phyloP scores from a whole-genome alignment of 192 early-diverging fungal species.

The Backusella australiensis region DNA sequence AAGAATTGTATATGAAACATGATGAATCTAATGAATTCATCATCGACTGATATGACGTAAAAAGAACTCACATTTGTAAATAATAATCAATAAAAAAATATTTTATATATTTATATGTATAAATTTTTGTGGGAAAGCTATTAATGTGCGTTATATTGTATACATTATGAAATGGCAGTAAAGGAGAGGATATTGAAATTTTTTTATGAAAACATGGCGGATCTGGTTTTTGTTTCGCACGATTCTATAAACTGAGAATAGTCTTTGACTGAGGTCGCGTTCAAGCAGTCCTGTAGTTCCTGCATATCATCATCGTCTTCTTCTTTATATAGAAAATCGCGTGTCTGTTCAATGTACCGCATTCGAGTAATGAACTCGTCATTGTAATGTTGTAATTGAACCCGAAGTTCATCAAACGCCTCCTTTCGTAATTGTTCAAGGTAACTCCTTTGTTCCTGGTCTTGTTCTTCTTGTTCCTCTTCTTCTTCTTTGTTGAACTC shows the following conservation, averaged over 20 bases:
- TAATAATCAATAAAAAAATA: no score
- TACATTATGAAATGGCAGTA: no score
- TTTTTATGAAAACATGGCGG: neutral
- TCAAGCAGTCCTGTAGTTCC: neutral
- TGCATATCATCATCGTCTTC: neutral
- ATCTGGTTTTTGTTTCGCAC: neutral
- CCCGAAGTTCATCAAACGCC: neutral
- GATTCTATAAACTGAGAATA: neutral
- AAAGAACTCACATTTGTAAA: neutral
- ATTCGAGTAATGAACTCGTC: neutral
- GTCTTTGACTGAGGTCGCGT: neutral
- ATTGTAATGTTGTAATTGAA: neutral
- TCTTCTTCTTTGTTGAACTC: neutral
- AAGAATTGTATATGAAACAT: neutral
- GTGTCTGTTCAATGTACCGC: neutral
- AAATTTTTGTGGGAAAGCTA: no score
- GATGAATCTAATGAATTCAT: slow-evolving; percentile 10
- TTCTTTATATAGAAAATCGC: neutral
- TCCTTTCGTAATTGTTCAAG: neutral
- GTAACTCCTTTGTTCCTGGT: neutral
- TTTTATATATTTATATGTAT: no score
- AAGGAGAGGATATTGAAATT: no score
- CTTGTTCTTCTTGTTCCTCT: neutral
- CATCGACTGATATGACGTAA: neutral
- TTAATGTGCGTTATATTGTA: no score